Percentiles rank a stretch among this genome's conserved stretches.
These are phyloP conservation scores for Colletotrichum nymphaeae DNA, from an alignment of 2,329 filamentous ascomycete species.

Conservation along the genomic window DNA sequence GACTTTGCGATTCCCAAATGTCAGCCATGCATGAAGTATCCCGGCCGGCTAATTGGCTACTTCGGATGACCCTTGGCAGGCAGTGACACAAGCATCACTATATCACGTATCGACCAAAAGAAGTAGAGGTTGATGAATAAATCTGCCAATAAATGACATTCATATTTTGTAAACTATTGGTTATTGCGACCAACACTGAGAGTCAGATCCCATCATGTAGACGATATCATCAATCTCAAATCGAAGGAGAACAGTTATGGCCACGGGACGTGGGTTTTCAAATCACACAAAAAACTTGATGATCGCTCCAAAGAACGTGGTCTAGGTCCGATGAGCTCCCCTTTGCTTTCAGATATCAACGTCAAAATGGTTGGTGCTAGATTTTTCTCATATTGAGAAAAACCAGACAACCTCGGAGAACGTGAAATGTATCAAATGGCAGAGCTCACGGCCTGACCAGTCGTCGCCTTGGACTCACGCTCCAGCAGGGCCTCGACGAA, in stretches of 20 bases:
- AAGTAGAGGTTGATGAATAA: background rate
- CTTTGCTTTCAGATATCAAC: slow-evolving; percentile 26
- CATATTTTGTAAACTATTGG: slow-evolving; percentile 32
- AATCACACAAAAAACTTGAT: slow-evolving; percentile 24
- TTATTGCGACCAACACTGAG: slow-evolving; percentile 34
- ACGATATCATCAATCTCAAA: slow-evolving; percentile 12
- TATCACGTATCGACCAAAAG: background rate
- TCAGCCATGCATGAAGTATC: background rate
- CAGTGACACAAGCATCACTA: background rate
- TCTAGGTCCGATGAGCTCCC: slow-evolving; percentile 33
- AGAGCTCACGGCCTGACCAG: slow-evolving; percentile 43
- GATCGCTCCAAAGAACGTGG: slow-evolving; percentile 47
- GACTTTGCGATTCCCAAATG: background rate
- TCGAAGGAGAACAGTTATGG: slow-evolving; percentile 29
- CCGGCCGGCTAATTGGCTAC: background rate
- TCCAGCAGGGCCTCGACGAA: slow-evolving; percentile 71
- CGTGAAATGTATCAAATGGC: slow-evolving; percentile 37
- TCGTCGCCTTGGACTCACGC: slow-evolving; percentile 56
- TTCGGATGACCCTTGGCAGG: background rate
- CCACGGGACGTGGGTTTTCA: slow-evolving; percentile 9
- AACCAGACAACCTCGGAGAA: slow-evolving; percentile 1
- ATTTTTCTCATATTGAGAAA: background rate
- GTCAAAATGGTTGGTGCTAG: background rate
- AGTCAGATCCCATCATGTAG: slow-evolving; percentile 3
- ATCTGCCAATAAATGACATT: slow-evolving; percentile 20